Percentiles rank a stretch among this genome's conserved stretches.
Evolutionary conservation across 768 basidiomycete genomes (phyloP).

Genomic region (Lactarius trivialis): DNA sequence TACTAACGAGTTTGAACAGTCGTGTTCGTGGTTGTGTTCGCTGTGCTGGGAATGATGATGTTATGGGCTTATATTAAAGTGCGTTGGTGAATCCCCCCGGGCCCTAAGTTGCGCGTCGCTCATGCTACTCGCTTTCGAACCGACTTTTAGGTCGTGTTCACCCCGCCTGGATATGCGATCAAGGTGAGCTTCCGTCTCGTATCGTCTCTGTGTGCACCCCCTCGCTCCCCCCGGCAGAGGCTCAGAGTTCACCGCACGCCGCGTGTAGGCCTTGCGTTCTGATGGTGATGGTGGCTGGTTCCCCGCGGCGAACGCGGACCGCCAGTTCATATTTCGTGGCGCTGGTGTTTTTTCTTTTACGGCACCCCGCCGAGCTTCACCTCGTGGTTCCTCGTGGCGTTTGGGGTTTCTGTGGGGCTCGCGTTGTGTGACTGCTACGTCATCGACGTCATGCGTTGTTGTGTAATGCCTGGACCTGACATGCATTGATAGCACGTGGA

Average conservation of each 20-base stretch:
- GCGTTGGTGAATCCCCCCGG: conserved; percentile 20
- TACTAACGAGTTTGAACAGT: conserved; percentile 37
- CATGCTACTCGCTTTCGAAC: neutral
- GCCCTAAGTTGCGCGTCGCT: neutral
- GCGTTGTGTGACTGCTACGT: no score
- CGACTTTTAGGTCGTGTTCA: conserved; percentile 47
- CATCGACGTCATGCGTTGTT: neutral
- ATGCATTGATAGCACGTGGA: conserved; percentile 2
- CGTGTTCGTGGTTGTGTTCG: conserved; percentile 57
- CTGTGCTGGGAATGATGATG: conserved; percentile 59
- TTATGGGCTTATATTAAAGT: conserved; percentile 78
- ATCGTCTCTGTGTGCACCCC: neutral
- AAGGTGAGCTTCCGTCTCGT: conserved; percentile 41
- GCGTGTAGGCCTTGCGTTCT: conserved; percentile 11
- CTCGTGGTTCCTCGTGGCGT: neutral
- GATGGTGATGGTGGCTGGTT: neutral
- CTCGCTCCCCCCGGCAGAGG: no score
- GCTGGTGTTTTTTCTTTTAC: neutral
- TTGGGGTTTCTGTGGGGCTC: no score
- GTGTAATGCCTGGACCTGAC: no score
- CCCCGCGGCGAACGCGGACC: neutral
- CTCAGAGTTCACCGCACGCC: no score
- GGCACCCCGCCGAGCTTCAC: neutral
- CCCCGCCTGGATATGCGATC: conserved; percentile 61
- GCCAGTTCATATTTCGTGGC: neutral